Base-by-base conservation (phyloP, 768 basidiomycete species). In the Leccinum rimulosum region DNA sequence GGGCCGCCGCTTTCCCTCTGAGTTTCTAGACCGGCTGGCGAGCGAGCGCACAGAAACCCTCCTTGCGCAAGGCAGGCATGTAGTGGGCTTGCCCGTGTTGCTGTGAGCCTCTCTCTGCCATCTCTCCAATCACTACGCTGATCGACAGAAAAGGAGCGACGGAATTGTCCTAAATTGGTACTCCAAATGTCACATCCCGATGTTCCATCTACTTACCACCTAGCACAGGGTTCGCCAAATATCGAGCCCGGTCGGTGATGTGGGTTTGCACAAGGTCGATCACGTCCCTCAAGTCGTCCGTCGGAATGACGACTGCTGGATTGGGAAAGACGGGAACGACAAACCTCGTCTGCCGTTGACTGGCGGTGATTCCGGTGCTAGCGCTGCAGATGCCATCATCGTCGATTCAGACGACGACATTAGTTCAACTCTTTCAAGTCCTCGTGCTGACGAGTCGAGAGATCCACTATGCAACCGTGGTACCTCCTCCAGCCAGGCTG, bases 111-210 rank as follows among this genome's bases (percentile, higher is more conserved):
- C 47, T 38, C 17, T 52, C 22, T 2, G 17, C 43, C 33, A n/a
- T 25, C 52, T 12, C 47, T n/a, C 11, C 36, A 47, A 7, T 43
- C 35, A 9, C 50, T 14, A 28, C 22, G 48, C 56, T 65, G 47
- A 71, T 54, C 45, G 28, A 19, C 35, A 48, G 31, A 17, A 53
- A 50, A 71, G 72, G 8, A 68, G 64, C 45, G 72, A 74, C 22
- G 66, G 70, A 2, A 68, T 73, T 27, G 52, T 67, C 45, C 40
- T 73, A 50, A 69, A 72, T 56, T 74, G 73, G 73, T 68, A 67
- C 49, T 50, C 50, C 35, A 14, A 50, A 10, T 52, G 27, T 43
- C 47, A 38, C 33, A 5, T 17, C 50, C 55, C 19, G 10, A 36
- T 31, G 28, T 14, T 54, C 15, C 57, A 53, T 48, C 33, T 25